Evolutionary conservation across 2,329 filamentous ascomycete genomes (phyloP).

Genomic region (Phyllachora maydis): DNA sequence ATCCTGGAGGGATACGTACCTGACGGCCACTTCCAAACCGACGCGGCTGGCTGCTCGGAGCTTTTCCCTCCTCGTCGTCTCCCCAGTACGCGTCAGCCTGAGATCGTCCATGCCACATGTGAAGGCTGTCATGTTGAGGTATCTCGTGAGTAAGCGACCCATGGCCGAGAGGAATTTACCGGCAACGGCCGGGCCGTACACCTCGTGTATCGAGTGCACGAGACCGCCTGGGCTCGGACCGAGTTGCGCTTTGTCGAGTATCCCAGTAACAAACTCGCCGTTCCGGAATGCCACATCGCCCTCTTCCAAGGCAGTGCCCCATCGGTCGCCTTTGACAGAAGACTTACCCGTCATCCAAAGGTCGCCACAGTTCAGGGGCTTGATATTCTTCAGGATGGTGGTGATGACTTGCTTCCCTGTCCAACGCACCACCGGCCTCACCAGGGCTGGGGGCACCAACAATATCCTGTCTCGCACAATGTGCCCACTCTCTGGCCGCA

Average conservation of each 20-base stretch:
- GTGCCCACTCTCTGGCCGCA: slow-evolving; percentile 79
- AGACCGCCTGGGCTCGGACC: slow-evolving; percentile 74
- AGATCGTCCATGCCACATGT: slow-evolving; percentile 96
- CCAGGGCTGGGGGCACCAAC: slow-evolving; percentile 58
- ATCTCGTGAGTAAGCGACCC: slow-evolving; percentile 72
- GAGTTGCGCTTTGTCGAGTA: slow-evolving; percentile 90
- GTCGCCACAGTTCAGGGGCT: slow-evolving; percentile 52
- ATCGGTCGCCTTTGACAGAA: slow-evolving; percentile 57
- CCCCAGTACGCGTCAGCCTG: slow-evolving; percentile 61
- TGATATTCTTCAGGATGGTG: slow-evolving; percentile 82
- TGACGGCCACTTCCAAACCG: slow-evolving; percentile 62
- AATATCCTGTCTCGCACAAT: slow-evolving; percentile 67
- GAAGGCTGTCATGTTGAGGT: slow-evolving; percentile 84
- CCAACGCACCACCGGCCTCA: slow-evolving; percentile 70
- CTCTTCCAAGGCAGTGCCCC: slow-evolving; percentile 63
- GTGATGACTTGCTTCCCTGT: slow-evolving; percentile 93
- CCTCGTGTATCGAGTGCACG: slow-evolving; percentile 81
- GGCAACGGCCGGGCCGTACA: slow-evolving; percentile 72
- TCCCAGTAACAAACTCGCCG: slow-evolving; percentile 74
- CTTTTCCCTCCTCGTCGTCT: slow-evolving; percentile 46
- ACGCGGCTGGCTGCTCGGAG: slow-evolving; percentile 46
- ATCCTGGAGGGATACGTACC: slow-evolving; percentile 69
- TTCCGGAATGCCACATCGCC: slow-evolving; percentile 63
- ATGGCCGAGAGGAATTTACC: slow-evolving; percentile 78
- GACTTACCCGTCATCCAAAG: slow-evolving; percentile 65